A percentile compares a stretch with the other conserved stretches of the same genome.
Conservation (phyloP, 805 yeast genomes). For the Cyberlindnera mississippiensis region DNA sequence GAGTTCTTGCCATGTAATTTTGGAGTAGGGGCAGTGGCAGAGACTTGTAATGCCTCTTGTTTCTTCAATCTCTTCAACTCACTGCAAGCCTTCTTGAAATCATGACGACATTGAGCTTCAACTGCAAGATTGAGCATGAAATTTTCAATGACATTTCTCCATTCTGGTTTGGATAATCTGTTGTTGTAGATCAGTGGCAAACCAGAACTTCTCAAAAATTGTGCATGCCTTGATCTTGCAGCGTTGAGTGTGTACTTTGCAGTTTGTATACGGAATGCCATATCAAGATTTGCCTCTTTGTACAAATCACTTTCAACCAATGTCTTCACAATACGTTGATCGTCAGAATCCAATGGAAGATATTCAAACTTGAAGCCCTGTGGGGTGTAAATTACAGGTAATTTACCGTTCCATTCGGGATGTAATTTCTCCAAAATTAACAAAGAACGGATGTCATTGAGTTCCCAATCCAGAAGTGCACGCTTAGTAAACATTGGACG, state of each 20-base stretch:
- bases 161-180: constrained; percentile 50
- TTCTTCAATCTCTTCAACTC: constrained; percentile 41
- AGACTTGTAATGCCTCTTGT: constrained; percentile 16
- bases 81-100: constrained; percentile 51
- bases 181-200: constrained; percentile 16
- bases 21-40: constrained; percentile 1
- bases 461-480: constrained; percentile 63
- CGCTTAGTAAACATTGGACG: constrained; percentile 62
- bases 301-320: constrained; percentile 61
- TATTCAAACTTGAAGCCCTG: constrained; percentile 42
- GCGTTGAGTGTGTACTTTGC: constrained; percentile 59
- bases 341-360: constrained; percentile 54
- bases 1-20: constrained; percentile 14
- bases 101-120: constrained; percentile 66
- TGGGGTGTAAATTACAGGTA: constrained; percentile 41
- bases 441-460: constrained; percentile 64
- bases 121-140: constrained; percentile 60
- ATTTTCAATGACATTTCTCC: constrained; percentile 74
- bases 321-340: constrained; percentile 43
- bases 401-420: constrained; percentile 52
- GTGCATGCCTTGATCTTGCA: constrained; percentile 48
- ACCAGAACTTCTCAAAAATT: constrained; percentile 27
- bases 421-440: constrained; percentile 43
- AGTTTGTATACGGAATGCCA: constrained; percentile 49
- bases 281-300: constrained; percentile 55